A percentile compares a stretch with the other conserved stretches of the same genome.
These are phyloP conservation scores for Cyclaneusma minus DNA, from an alignment of 2,329 filamentous ascomycete species.

Conservation along the genomic window DNA sequence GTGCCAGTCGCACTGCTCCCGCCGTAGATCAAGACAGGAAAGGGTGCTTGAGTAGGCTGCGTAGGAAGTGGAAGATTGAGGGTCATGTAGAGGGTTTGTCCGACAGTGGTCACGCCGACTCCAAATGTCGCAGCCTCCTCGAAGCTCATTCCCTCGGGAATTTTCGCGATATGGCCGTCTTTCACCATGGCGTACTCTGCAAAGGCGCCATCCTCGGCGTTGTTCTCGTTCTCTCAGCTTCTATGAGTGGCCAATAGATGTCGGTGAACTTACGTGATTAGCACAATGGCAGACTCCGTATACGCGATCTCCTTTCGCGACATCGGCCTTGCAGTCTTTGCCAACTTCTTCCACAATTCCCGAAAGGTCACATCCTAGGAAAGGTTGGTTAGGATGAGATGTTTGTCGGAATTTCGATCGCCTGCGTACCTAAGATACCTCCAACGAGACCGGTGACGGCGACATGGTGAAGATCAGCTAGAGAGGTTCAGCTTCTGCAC, in stretches of 20 bases:
- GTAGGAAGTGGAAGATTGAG: slow-evolving; percentile 30
- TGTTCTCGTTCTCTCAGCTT: too few relatives aligned
- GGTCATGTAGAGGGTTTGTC: slow-evolving; percentile 30
- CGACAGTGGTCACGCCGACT: slow-evolving; percentile 26
- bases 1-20: slow-evolving; percentile 33
- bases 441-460: too few relatives aligned
- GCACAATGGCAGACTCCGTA: slow-evolving; percentile 10
- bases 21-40: slow-evolving; percentile 31
- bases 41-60: slow-evolving; percentile 19
- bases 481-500: too few relatives aligned
- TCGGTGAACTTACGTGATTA: slow-evolving; percentile 3
- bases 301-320: slow-evolving; percentile 10
- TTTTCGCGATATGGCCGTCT: slow-evolving; percentile 6
- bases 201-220: slow-evolving; percentile 7
- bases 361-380: too few relatives aligned
- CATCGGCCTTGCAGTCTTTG: slow-evolving; percentile 8
- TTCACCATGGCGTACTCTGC: slow-evolving; percentile 7
- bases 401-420: too few relatives aligned
- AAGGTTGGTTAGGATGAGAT: too few relatives aligned
- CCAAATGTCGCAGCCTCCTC: slow-evolving; percentile 20
- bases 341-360: too few relatives aligned
- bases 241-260: too few relatives aligned
- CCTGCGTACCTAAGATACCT: too few relatives aligned
- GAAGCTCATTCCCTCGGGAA: slow-evolving; percentile 11
- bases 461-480: too few relatives aligned